These are phyloP conservation scores for Thalassiosira mediterranea DNA, from an alignment of 352 stramenopile species.

Conservation along the genomic window DNA sequence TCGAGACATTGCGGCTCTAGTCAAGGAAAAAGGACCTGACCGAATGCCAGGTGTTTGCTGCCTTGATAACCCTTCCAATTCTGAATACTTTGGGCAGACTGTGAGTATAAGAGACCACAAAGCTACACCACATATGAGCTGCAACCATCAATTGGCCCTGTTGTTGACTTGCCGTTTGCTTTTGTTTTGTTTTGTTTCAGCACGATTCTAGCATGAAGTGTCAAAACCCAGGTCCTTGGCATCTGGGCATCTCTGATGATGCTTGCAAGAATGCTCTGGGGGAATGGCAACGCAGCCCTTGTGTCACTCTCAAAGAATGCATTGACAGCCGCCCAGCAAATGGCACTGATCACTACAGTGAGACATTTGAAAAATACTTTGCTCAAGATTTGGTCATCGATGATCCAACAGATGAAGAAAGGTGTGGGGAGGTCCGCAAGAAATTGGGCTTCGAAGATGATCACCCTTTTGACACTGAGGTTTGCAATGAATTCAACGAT, in stretches of 20 bases:
- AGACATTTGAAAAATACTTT: slow-evolving; percentile 32
- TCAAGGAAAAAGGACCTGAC: slow-evolving; percentile 18
- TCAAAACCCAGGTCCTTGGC: slow-evolving; percentile 23
- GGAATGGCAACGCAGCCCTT: slow-evolving; percentile 25
- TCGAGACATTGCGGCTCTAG: slow-evolving; percentile 16
- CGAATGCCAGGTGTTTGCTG: slow-evolving; percentile 6
- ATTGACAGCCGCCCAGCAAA: slow-evolving; percentile 1
- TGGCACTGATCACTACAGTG: not conserved
- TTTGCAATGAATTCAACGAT: slow-evolving; percentile 9
- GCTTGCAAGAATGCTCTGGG: slow-evolving; percentile 37
- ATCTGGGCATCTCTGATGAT: slow-evolving; percentile 29
- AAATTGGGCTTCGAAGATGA: slow-evolving; percentile 25
- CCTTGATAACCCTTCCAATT: slow-evolving; percentile 5
- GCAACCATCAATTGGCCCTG: not conserved
- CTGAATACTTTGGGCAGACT: slow-evolving; percentile 3
- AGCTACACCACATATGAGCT: not conserved
- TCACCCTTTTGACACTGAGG: slow-evolving; percentile 30
- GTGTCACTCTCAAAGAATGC: slow-evolving; percentile 28
- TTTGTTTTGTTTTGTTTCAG: slow-evolving; percentile 7
- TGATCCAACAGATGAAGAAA: slow-evolving; percentile 16
- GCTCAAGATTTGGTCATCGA: slow-evolving; percentile 12
- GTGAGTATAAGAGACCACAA: slow-evolving; percentile 5
- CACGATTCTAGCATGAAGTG: slow-evolving; percentile 25
- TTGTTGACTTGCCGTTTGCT: not conserved
- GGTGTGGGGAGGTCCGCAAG: slow-evolving; percentile 13